A percentile compares a stretch with the other conserved stretches of the same genome.
phyloP scores from a whole-genome alignment of 2,329 filamentous ascomycete species.

The Exserohilum turcica region DNA sequence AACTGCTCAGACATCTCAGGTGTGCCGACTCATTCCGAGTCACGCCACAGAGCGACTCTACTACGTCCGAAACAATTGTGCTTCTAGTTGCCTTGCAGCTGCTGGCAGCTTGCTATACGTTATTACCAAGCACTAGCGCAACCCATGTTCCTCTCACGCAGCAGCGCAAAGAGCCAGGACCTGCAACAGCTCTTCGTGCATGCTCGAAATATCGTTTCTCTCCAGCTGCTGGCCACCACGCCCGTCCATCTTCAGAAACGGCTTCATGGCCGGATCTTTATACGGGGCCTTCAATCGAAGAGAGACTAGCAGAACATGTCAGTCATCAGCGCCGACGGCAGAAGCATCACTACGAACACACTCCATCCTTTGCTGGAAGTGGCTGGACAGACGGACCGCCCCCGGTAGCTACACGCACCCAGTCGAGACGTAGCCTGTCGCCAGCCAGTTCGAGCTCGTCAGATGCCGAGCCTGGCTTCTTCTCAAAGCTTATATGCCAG shows the following conservation, averaged over 20 bases:
- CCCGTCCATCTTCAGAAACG: conserved; percentile 27
- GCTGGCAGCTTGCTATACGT: conserved; percentile 33
- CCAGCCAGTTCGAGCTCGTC: conserved; percentile 11
- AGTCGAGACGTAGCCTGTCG: conserved; percentile 2
- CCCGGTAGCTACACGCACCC: not conserved
- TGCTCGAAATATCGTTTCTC: conserved; percentile 26
- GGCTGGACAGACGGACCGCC: conserved; percentile 8
- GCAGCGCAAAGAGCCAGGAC: conserved; percentile 7
- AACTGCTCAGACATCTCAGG: conserved; percentile 10
- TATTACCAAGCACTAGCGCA: conserved; percentile 16
- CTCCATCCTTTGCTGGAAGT: not conserved
- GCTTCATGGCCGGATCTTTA: conserved; percentile 29
- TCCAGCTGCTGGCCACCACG: conserved; percentile 35
- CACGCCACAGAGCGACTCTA: not conserved
- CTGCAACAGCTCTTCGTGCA: conserved; percentile 24
- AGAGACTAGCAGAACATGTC: conserved; percentile 19
- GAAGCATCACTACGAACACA: not conserved
- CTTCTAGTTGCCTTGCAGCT: conserved; percentile 30
- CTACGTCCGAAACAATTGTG: conserved; percentile 20
- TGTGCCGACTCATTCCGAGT: not conserved
- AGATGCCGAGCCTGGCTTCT: conserved; percentile 4
- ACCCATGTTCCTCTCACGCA: conserved; percentile 16
- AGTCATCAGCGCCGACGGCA: conserved; percentile 5
- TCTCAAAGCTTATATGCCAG: conserved; percentile 21
- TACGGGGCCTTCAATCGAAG: conserved; percentile 22